Percentiles rank a stretch among this genome's conserved stretches.
Evolutionary conservation across 2,329 filamentous ascomycete species (phyloP).

Genomic region (Mycosphaerella arachidis): DNA sequence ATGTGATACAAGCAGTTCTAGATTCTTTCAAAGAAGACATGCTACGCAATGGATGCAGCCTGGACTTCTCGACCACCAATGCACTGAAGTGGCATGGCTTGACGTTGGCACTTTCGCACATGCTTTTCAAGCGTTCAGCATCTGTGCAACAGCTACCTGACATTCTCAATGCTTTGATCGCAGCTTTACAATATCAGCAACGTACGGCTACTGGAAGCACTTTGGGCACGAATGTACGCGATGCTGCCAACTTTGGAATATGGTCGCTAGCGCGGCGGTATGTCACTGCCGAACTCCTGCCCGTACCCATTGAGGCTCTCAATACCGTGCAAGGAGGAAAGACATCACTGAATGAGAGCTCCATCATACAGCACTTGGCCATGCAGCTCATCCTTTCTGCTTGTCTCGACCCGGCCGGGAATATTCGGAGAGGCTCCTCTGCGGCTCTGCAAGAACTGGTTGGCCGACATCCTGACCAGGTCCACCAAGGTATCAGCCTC

Average conservation of each 20-base stretch:
- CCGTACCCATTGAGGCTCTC: conserved; percentile 45
- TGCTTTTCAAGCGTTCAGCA: conserved; percentile 79
- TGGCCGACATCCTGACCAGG: conserved; percentile 82
- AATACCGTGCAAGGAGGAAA: conserved; percentile 5
- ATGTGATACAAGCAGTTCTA: conserved; percentile 83
- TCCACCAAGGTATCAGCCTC: conserved; percentile 74
- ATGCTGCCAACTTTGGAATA: conserved; percentile 92
- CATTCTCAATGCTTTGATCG: conserved; percentile 71
- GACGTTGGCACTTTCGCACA: conserved; percentile 78
- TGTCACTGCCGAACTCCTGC: conserved; percentile 68
- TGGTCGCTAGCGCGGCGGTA: conserved; percentile 91
- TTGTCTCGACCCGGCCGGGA: conserved; percentile 83
- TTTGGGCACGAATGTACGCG: conserved; percentile 82
- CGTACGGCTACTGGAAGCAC: conserved; percentile 78
- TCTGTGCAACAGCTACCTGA: conserved; percentile 65
- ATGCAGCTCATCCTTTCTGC: conserved; percentile 76
- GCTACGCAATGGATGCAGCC: conserved; percentile 41
- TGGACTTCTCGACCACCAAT: conserved; percentile 71
- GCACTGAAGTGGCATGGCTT: conserved; percentile 87
- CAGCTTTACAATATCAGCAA: conserved; percentile 84
- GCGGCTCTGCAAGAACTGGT: conserved; percentile 92
- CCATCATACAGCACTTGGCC: conserved; percentile 62
- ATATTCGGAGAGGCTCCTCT: conserved; percentile 87
- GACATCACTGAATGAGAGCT: conserved; percentile 1
- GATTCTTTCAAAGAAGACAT: conserved; percentile 62